Percentiles rank a stretch among this genome's conserved stretches.
Evolutionary conservation across 2,329 filamentous ascomycete genomes (phyloP).

Genomic region (Beauveria varroae): DNA sequence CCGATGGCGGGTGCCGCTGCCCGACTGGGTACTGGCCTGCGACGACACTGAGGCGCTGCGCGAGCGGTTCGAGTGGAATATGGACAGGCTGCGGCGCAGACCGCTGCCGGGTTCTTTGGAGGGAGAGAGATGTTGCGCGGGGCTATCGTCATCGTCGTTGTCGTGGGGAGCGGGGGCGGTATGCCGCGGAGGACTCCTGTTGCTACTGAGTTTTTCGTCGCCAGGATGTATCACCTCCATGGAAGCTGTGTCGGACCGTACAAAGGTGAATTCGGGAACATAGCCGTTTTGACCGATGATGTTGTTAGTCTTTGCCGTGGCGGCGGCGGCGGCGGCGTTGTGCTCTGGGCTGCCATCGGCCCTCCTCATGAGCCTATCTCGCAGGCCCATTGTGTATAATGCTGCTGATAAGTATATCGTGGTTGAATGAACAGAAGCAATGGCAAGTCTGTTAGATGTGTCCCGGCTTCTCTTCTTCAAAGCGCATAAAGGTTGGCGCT

Average conservation of each 20-base stretch:
- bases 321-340: constrained; percentile 23
- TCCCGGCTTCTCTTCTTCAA: not conserved
- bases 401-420: not conserved
- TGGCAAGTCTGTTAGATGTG: not conserved
- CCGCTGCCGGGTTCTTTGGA: constrained; percentile 22
- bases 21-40: constrained; percentile 27
- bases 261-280: constrained; percentile 68
- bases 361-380: constrained; percentile 48
- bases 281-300: constrained; percentile 10
- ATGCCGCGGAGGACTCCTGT: constrained; percentile 12
- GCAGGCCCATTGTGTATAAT: constrained; percentile 37
- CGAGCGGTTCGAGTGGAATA: constrained; percentile 38
- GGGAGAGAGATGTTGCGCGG: constrained; percentile 20
- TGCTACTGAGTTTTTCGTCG: constrained; percentile 20
- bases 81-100: constrained; percentile 36
- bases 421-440: no score
- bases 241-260: constrained; percentile 74
- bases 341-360: constrained; percentile 25
- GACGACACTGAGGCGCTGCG: constrained; percentile 42
- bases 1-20: constrained; percentile 12
- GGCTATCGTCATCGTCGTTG: constrained; percentile 19
- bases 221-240: constrained; percentile 74
- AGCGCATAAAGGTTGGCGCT: not conserved
- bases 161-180: constrained; percentile 14
- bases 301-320: constrained; percentile 24